A percentile compares a stretch with the other conserved stretches of the same genome.
Conservation (phyloP, 805 yeast genomes). For the Candida methanosorbosa region DNA sequence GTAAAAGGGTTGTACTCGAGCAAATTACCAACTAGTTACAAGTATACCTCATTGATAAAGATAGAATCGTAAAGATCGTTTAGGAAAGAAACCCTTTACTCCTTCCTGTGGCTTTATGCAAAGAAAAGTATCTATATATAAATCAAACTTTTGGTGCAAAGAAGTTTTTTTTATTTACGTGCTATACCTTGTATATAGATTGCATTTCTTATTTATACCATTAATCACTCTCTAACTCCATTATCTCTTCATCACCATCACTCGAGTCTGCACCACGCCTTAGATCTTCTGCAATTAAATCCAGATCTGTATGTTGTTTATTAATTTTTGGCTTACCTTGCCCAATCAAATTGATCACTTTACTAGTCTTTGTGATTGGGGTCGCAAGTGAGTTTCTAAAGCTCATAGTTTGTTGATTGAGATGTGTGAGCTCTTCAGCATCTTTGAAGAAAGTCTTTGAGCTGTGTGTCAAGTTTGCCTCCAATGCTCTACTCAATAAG, state of each 20-base stretch:
- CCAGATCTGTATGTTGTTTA: constrained; percentile 16
- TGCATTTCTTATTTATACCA: too few species aligned
- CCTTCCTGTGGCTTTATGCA: too few species aligned
- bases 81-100: too few species aligned
- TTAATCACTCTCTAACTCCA: constrained; percentile 51
- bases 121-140: too few species aligned
- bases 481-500: constrained; percentile 69
- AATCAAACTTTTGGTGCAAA: too few species aligned
- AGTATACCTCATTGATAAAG: too few species aligned
- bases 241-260: constrained; percentile 37
- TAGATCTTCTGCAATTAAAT: constrained; percentile 29
- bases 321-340: background rate
- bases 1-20: too few species aligned
- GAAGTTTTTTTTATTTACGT: too few species aligned
- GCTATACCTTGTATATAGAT: too few species aligned
- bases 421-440: background rate
- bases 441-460: background rate
- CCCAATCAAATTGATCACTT: constrained; percentile 18
- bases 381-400: constrained; percentile 7
- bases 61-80: too few species aligned
- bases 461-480: constrained; percentile 32
- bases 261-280: constrained; percentile 33
- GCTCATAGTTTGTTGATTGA: background rate
- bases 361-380: constrained; percentile 13
- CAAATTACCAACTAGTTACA: too few species aligned